A percentile compares a stretch with the other conserved stretches of the same genome.
These are phyloP conservation scores for Mycogone perniciosa DNA, from an alignment of 2,329 filamentous ascomycete species.

Conservation along the genomic window DNA sequence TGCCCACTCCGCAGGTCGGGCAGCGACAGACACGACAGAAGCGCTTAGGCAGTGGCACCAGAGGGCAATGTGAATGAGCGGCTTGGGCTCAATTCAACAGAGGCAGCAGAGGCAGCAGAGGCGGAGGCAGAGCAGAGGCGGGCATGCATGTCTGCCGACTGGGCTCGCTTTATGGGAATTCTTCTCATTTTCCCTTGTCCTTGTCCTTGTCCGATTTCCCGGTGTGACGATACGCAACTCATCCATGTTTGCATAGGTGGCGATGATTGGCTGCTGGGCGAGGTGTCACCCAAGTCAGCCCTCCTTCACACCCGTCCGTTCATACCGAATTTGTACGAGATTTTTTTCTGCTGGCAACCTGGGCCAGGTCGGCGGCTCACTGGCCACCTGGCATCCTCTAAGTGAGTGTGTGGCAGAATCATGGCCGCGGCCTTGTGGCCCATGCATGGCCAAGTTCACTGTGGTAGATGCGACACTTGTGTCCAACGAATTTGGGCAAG, in stretches of 20 bases:
- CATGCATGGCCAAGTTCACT: neutral
- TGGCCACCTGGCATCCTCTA: neutral
- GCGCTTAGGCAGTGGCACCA: neutral
- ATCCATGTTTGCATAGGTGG: no score
- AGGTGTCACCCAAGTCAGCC: no score
- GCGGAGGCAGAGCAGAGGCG: no score
- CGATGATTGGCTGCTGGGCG: no score
- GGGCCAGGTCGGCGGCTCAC: neutral
- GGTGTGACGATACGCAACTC: no score
- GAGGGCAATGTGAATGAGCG: neutral
- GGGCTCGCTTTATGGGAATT: no score
- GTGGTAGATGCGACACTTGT: neutral
- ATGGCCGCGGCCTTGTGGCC: neutral
- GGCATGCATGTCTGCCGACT: no score
- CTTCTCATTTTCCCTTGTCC: no score
- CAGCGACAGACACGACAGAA: neutral
- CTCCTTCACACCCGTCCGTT: no score
- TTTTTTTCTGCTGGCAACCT: neutral
- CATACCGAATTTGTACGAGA: no score
- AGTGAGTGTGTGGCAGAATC: neutral
- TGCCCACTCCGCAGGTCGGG: neutral
- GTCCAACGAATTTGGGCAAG: constrained; percentile 5
- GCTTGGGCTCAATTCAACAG: neutral
- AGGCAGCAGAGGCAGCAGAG: no score
- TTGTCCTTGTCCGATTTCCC: no score